Evolutionary conservation across 1,284 basidiomycete genomes (phyloP), one percentile per base, ranked within the genome.

Genomic region (Melampsora occidentalis): DNA sequence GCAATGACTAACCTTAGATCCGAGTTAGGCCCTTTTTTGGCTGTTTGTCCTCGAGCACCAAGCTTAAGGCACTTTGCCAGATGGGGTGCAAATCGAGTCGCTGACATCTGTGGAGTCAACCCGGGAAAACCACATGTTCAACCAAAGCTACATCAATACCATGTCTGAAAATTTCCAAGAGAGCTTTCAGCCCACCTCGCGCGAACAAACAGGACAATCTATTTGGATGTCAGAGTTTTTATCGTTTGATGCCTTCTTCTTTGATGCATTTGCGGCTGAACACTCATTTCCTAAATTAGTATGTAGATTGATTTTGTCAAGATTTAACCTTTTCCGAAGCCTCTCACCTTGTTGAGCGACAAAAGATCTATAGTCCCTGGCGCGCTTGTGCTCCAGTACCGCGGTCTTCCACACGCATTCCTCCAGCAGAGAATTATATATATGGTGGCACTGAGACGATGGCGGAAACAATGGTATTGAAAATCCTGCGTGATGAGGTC

Each of bases 71-170:
- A 75, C 57, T 75, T 75, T 20, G 71, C 57, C 10, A 75, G 71
- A 65, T 75, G 71, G 33, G 71, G 71, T 12, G 71, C 71, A 61
- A 75, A 75, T 18, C 71, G 71, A 48, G 51, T 66, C 31, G 71
- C 71, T 59, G 71, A 66, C 10, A 75, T 63, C 71, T 75, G 49
- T 35, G 20, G 12, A 64, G 20, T 18, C 62, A 35, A 64, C 35
- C 9, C 25, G 35, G 35, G 35, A 64, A 9, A 35, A 59, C 9
- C 28, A 64, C 28, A 16, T 31, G 28, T 28, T 35, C 28, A 20
- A n/a, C 62, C 33, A 64, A 20, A 20, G 5, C 18, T 5, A 33
- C n/a, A 31, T 25, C 25, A 33, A 64, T 20, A 39, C 9, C 20
- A 20, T 14, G 7, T 28, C 28, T 31, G 28, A 22, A 42, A 42